Evolutionary conservation across 306 rosid species (phyloP), one percentile per base, ranked within the genome.

Genomic region (Hylodesmum podocarpum): DNA sequence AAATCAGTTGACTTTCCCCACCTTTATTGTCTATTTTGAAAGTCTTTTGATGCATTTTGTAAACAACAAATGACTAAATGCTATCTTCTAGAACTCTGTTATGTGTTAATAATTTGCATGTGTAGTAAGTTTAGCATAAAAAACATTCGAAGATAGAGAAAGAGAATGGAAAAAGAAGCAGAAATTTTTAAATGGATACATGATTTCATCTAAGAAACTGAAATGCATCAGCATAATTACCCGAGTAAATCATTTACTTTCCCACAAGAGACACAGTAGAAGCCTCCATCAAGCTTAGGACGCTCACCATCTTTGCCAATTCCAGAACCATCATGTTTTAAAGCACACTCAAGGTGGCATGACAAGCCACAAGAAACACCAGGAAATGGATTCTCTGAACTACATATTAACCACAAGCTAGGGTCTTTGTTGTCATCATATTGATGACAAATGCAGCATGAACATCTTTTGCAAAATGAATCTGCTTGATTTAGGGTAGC

Each of bases 381-480:
- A 41, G 82, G 88, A 83, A 90, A 92, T 15, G 99, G 99, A 80
- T 84, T 82, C 78, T 95, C 99, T 0, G 96, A 88, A 81, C 92
- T 81, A 81, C 99, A 95, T 80, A 89, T 86, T 82, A 95, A 78
- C 99, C 97, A 92, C 59, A 95, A 83, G 89, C 99, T 89, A 49
- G 99, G 99, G 80, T 95, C 99, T 86, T 95, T 95, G 84, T 95
- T 95, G 80, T 95, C 99, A 64, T 95, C 97, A 77, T 89, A 95
- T 84, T 84, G 84, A 78, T 78, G 86, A 80, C 97, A 95, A 62
- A 92, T 91, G 88, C 97, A 95, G 54, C 97, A 90, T 3, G 99
- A 92, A 86, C 99, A 92, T 82, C 99, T 87, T 86, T 82, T 92
- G 81, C 99, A 95, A 84, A 95, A 95, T 27, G 81, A 75, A 85